Conservation (phyloP, 257 asterid species). For the Catharanthus roseus region DNA sequence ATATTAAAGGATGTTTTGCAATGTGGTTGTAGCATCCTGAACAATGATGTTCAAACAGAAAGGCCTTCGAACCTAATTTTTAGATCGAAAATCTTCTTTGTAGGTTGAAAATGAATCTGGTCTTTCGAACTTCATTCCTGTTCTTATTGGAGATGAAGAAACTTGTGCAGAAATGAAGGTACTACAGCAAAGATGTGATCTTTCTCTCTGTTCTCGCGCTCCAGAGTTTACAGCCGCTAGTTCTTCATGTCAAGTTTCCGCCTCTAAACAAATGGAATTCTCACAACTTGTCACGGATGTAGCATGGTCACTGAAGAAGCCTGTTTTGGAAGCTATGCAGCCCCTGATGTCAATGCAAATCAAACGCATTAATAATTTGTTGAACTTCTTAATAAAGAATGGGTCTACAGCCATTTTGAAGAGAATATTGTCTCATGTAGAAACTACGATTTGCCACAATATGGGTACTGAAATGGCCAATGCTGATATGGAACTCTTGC, state of each 20-base stretch:
- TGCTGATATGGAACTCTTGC: slow-evolving; percentile 39
- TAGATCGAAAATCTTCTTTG: slow-evolving; percentile 13
- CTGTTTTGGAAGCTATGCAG: slow-evolving; percentile 29
- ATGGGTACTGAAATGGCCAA: slow-evolving; percentile 33
- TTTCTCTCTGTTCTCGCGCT: slow-evolving; percentile 24
- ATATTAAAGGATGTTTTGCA: too few species aligned
- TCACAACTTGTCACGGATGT: slow-evolving; percentile 64
- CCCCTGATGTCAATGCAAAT: slow-evolving; percentile 38
- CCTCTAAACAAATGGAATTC: slow-evolving; percentile 37
- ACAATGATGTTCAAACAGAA: neutral
- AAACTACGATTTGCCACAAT: slow-evolving; percentile 31
- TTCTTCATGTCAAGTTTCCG: slow-evolving; percentile 40
- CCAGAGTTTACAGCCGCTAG: slow-evolving; percentile 23
- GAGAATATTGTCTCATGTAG: slow-evolving; percentile 40
- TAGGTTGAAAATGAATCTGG: slow-evolving; percentile 97
- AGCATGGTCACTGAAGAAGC: slow-evolving; percentile 72
- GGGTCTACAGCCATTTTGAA: slow-evolving; percentile 50
- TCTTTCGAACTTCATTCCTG: slow-evolving; percentile 84
- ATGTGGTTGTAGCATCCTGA: neutral
- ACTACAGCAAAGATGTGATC: slow-evolving; percentile 42
- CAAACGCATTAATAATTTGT: slow-evolving; percentile 46
- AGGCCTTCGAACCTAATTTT: slow-evolving; percentile 1
- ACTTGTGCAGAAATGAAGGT: slow-evolving; percentile 68
- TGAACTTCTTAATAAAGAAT: slow-evolving; percentile 46
- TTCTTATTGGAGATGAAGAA: slow-evolving; percentile 71